Base-by-base conservation (phyloP, 2,329 filamentous ascomycete genomes). In the Xylaria sp. region DNA sequence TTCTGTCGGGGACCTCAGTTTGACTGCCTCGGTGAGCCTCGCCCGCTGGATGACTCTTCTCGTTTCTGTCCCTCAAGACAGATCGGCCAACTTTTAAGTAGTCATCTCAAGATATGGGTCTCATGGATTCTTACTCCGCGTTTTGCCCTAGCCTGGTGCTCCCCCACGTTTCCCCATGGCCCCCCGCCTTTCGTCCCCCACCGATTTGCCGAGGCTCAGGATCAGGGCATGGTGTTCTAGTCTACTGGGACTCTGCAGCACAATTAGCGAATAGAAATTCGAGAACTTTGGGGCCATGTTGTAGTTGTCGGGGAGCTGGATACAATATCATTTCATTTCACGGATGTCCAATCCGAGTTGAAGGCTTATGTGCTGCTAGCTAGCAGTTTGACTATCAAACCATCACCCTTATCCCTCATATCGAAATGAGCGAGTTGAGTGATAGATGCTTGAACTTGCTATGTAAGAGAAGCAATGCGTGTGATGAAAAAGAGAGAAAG, bases 81-180 rank as follows among this genome's bases (percentile, higher is more conserved):
- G 50, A 30, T 24, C 24, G 24, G 12, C 5, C 24, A 17, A 30
- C 48, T 51, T 51, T 27, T 51, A 30, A 51, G 21, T 51, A 51
- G 48, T 30, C 48, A 12, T 30, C 48, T 51, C 48, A 47, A 3
- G 17, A 47, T 47, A 47, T 47, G 42, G 34, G 34, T 7, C 34
- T 3, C 34, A 5, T 2, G 17, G 21, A 3, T 27, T 51, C 24
- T 27, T 51, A 27, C 48, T 30, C 48, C 48, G 48, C 48, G 48
- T 17, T 51, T 51, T 51, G 24, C 21, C n/a, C n/a, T n/a, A n/a
- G n/a, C n/a, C 48, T 30, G 17, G 48, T 17, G 12, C 24, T 30
- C 48, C 48, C 48, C 48, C 48, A 51, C 48, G 21, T 3, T 51
- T 51, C 48, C 24, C 48, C 48, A 30, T 51, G 9, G 42, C 17